Conservation (phyloP, 306 rosid genomes). For the Vigna mungo region DNA sequence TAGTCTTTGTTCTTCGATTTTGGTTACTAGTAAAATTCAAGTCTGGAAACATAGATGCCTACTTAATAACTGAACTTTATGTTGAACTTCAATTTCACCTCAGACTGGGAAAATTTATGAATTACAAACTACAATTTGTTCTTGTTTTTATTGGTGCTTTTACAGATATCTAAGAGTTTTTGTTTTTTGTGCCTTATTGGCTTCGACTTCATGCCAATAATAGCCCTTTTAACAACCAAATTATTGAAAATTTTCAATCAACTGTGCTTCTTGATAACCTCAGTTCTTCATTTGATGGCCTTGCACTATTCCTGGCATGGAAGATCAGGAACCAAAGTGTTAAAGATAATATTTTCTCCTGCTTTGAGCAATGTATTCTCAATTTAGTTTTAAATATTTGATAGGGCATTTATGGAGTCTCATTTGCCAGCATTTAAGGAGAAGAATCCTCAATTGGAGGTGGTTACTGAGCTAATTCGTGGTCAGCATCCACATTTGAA, state of each 20-base stretch:
- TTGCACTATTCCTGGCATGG: not conserved
- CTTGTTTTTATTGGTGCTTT: constrained; percentile 27
- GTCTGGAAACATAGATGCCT: not conserved
- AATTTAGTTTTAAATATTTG: constrained; percentile 33
- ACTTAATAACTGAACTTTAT: constrained; percentile 32
- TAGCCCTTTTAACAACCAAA: constrained; percentile 10
- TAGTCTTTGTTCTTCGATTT: constrained; percentile 3
- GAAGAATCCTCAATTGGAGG: constrained; percentile 85
- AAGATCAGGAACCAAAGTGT: not conserved
- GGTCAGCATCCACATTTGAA: constrained; percentile 95
- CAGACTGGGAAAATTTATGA: not conserved
- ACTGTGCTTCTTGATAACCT: not conserved
- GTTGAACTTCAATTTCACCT: constrained; percentile 5
- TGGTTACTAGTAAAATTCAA: not conserved
- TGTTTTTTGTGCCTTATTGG: not conserved
- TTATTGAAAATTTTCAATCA: constrained; percentile 4
- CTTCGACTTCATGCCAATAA: not conserved
- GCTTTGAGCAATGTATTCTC: constrained; percentile 20
- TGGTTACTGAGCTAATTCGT: constrained; percentile 83
- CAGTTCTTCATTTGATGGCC: constrained; percentile 11
- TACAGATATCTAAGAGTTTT: not conserved
- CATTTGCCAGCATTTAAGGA: constrained; percentile 75
- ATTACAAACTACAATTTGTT: not conserved
- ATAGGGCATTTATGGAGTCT: constrained; percentile 87
- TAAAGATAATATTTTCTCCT: not conserved